Conservation (phyloP, 1,284 basidiomycete species). For the Leccinum laetum region DNA sequence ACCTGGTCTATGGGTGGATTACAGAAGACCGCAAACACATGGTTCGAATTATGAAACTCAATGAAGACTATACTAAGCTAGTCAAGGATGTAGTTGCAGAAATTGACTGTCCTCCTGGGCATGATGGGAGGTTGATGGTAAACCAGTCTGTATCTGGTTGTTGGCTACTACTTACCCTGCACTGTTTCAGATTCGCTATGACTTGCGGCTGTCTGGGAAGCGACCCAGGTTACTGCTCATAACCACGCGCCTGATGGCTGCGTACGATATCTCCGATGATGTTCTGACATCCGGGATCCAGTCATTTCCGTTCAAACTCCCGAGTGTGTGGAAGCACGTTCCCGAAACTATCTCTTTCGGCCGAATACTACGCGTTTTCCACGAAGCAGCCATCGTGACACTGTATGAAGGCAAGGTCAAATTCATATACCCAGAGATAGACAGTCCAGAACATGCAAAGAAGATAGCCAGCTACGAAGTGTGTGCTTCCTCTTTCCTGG, state of each 20-base stretch:
- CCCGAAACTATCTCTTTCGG: slow-evolving; percentile 27
- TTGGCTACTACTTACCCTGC: not conserved
- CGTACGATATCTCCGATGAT: slow-evolving; percentile 28
- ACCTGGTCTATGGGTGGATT: slow-evolving; percentile 32
- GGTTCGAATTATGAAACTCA: slow-evolving; percentile 31
- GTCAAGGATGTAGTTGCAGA: slow-evolving; percentile 24
- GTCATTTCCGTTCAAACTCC: slow-evolving; percentile 13
- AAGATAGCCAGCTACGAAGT: slow-evolving; percentile 22
- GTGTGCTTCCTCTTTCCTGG: not conserved
- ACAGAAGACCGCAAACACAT: slow-evolving; percentile 30
- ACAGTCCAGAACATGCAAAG: slow-evolving; percentile 17
- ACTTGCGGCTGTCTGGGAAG: slow-evolving; percentile 28
- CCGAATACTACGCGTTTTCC: slow-evolving; percentile 29
- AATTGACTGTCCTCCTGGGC: slow-evolving; percentile 29
- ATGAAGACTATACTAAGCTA: slow-evolving; percentile 23
- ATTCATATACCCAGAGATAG: slow-evolving; percentile 30
- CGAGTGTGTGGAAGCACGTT: slow-evolving; percentile 17
- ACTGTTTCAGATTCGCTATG: slow-evolving; percentile 25
- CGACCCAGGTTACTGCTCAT: slow-evolving; percentile 25
- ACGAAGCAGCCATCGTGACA: slow-evolving; percentile 27
- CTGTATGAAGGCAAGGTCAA: slow-evolving; percentile 27
- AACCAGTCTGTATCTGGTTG: not conserved
- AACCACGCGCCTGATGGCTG: slow-evolving; percentile 30
- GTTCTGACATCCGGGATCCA: slow-evolving; percentile 11
- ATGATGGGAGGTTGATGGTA: slow-evolving; percentile 30